A percentile compares a stretch with the other conserved stretches of the same genome.
Evolutionary conservation across 2,329 filamentous ascomycete genomes (phyloP).

Genomic region (Colletotrichum musicola): DNA sequence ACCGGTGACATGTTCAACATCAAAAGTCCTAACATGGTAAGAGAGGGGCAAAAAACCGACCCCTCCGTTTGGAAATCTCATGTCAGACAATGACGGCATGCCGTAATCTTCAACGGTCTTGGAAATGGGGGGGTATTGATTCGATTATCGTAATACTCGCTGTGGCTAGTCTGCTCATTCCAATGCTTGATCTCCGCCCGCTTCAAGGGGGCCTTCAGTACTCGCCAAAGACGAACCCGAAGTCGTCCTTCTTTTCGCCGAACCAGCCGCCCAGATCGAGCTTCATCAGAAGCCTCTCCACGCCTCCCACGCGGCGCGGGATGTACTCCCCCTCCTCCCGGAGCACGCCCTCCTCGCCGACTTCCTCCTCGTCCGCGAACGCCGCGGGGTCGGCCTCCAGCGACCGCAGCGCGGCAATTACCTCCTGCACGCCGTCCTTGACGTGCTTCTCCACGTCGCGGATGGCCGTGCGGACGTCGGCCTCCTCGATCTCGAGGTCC

Average conservation of each 20-base stretch:
- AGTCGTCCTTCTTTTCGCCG: conserved; percentile 46
- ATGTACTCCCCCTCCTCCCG: conserved; percentile 69
- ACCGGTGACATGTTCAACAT: too few relatives aligned
- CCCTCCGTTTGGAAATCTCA: background rate
- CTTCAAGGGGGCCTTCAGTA: background rate
- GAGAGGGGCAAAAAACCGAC: too few relatives aligned
- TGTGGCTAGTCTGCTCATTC: too few relatives aligned
- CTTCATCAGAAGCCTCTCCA: conserved; percentile 92
- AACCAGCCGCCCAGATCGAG: conserved; percentile 78
- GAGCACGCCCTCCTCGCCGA: conserved; percentile 43
- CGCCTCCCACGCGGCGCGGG: conserved; percentile 79
- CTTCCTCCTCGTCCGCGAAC: conserved; percentile 57
- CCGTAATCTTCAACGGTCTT: background rate
- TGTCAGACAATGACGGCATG: conserved; percentile 3
- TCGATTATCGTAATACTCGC: background rate
- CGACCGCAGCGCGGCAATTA: conserved; percentile 68
- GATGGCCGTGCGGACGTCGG: conserved; percentile 74
- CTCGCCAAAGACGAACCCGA: conserved; percentile 29
- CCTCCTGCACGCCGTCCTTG: conserved; percentile 74
- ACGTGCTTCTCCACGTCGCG: conserved; percentile 73
- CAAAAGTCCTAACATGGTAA: too few relatives aligned
- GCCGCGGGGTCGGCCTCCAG: conserved; percentile 61
- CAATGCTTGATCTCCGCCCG: background rate
- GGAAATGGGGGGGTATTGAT: background rate
- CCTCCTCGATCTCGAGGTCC: conserved; percentile 79